phyloP scores from a whole-genome alignment of 2,329 filamentous ascomycete genomes.

The Fusarium vanettenii region DNA sequence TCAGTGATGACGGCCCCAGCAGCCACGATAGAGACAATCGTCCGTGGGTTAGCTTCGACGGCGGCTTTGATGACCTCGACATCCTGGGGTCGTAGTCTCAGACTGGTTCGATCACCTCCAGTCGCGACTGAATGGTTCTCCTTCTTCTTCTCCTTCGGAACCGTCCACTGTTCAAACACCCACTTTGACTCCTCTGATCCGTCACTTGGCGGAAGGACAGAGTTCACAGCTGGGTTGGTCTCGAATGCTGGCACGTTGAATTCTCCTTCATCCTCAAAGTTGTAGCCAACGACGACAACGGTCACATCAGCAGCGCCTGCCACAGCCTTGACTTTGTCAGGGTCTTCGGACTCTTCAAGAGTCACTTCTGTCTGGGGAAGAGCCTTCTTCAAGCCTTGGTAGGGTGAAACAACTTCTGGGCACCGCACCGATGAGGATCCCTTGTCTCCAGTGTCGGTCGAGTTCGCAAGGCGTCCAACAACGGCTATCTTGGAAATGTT shows the following conservation, averaged over 20 bases:
- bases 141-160: not conserved
- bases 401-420: slow-evolving; percentile 16
- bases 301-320: slow-evolving; percentile 15
- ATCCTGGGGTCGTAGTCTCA: slow-evolving; percentile 21
- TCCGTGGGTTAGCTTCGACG: slow-evolving; percentile 5
- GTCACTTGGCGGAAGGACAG: slow-evolving; percentile 8
- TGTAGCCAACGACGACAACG: slow-evolving; percentile 34
- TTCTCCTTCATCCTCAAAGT: slow-evolving; percentile 32
- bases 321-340: not conserved
- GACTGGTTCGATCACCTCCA: slow-evolving; percentile 29
- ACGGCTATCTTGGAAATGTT: slow-evolving; percentile 18
- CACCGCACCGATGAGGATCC: slow-evolving; percentile 30
- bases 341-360: slow-evolving; percentile 9
- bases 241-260: slow-evolving; percentile 25
- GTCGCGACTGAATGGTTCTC: slow-evolving; percentile 22
- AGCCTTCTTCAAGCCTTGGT: slow-evolving; percentile 17
- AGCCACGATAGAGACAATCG: slow-evolving; percentile 24
- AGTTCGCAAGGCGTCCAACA: slow-evolving; percentile 31
- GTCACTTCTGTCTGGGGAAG: not conserved
- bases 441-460: slow-evolving; percentile 28
- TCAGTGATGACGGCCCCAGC: slow-evolving; percentile 34
- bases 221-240: not conserved
- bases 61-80: slow-evolving; percentile 28
- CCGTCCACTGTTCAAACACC: not conserved
- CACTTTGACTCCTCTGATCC: not conserved